Percentiles rank a stretch among this genome's conserved stretches.
These are phyloP conservation scores for Trichosporon sp. DNA, from an alignment of 1,284 basidiomycete species.

Conservation along the genomic window DNA sequence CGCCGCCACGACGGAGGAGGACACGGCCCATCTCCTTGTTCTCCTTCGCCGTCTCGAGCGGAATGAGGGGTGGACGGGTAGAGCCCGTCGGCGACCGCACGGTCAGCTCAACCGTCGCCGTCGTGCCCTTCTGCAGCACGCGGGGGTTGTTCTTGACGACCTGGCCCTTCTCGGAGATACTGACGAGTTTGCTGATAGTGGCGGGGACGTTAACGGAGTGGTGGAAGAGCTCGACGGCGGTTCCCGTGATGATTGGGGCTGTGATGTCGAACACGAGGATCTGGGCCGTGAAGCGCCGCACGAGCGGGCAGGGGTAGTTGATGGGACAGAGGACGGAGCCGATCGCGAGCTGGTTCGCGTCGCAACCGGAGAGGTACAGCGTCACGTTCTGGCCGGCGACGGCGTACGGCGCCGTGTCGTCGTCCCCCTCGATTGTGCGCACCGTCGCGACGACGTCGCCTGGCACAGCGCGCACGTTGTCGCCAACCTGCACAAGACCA, in stretches of 20 bases:
- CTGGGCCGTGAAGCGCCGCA: slow-evolving; percentile 75
- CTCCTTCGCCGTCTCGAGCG: slow-evolving; percentile 79
- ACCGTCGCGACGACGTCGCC: slow-evolving; percentile 88
- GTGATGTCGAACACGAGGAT: slow-evolving; percentile 93
- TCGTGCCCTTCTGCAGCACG: slow-evolving; percentile 77
- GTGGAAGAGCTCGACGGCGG: slow-evolving; percentile 90
- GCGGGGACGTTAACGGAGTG: slow-evolving; percentile 91
- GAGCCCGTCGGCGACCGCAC: slow-evolving; percentile 63
- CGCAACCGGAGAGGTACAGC: slow-evolving; percentile 79
- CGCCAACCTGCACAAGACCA: slow-evolving; percentile 90
- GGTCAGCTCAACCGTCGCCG: slow-evolving; percentile 82
- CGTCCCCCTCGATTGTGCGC: slow-evolving; percentile 79
- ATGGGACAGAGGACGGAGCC: slow-evolving; percentile 86
- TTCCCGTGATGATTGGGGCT: slow-evolving; percentile 83
- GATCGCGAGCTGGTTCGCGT: slow-evolving; percentile 81
- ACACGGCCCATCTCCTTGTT: slow-evolving; percentile 98
- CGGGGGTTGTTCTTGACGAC: slow-evolving; percentile 78
- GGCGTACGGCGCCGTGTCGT: slow-evolving; percentile 78
- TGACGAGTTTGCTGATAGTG: slow-evolving; percentile 75
- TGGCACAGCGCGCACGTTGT: slow-evolving; percentile 80
- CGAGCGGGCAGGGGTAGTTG: slow-evolving; percentile 69
- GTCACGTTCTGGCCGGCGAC: slow-evolving; percentile 88
- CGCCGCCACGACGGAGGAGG: slow-evolving; percentile 80
- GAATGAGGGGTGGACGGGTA: slow-evolving; percentile 65
- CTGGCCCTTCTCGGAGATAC: slow-evolving; percentile 77